phyloP scores from a whole-genome alignment of 1,139 yeast species.

The Yamadazyma taylorii region DNA sequence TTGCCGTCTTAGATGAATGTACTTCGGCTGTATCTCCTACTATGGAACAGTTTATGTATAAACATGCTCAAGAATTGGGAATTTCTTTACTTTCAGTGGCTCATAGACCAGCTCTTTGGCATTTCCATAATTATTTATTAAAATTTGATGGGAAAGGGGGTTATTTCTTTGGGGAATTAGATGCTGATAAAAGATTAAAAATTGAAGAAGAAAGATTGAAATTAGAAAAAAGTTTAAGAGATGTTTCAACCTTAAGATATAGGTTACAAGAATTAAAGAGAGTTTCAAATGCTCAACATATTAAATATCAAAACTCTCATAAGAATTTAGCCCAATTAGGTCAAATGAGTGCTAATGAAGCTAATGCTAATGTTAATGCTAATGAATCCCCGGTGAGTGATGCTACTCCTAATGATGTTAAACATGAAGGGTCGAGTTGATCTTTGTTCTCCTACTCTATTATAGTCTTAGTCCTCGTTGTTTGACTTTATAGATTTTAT shows the following conservation, averaged over 20 bases:
- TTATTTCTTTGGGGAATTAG: slow-evolving; percentile 65
- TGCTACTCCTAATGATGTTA: not conserved
- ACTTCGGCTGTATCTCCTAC: slow-evolving; percentile 92
- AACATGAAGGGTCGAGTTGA: not conserved
- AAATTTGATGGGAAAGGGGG: slow-evolving; percentile 87
- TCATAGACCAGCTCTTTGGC: slow-evolving; percentile 91
- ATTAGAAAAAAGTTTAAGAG: slow-evolving; percentile 64
- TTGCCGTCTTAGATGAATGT: slow-evolving; percentile 94
- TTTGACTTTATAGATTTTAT: not conserved
- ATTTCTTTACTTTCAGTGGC: slow-evolving; percentile 89
- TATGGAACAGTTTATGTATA: slow-evolving; percentile 87
- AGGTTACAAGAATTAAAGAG: slow-evolving; percentile 59
- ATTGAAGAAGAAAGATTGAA: slow-evolving; percentile 71
- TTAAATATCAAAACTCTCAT: slow-evolving; percentile 23
- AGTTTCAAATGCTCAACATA: slow-evolving; percentile 48
- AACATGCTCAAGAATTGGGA: slow-evolving; percentile 76
- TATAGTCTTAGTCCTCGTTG: too few relatives aligned
- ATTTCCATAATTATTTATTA: slow-evolving; percentile 78
- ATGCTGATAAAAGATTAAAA: slow-evolving; percentile 65
- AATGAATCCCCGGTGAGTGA: too few relatives aligned
- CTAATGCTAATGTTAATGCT: not conserved
- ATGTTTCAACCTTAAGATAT: slow-evolving; percentile 64
- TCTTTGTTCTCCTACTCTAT: too few relatives aligned
- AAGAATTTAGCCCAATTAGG: slow-evolving; percentile 17
- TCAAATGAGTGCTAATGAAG: slow-evolving; percentile 7